Base-by-base conservation (phyloP, 352 stramenopile species). In the Hyaloperonospora arabidopsidis region DNA sequence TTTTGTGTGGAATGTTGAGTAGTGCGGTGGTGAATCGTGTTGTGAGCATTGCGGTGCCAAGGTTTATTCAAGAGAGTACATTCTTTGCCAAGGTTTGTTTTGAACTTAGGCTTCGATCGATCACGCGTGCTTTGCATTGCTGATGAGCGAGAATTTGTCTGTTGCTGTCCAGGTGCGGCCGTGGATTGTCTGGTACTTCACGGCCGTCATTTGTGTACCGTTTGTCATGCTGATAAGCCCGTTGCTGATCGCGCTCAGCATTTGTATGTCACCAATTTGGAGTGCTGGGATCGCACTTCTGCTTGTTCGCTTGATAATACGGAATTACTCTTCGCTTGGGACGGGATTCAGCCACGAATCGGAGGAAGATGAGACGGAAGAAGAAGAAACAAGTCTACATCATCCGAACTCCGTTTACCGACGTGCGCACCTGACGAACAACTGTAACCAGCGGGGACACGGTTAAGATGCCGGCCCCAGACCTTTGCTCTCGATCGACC, bases 191-290 rank as follows among this genome's bases (percentile, higher is more conserved):
- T 87, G 70, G 78, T 80, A 86, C 66, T 65, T 83, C 28, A 87
- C 80, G 15, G 65, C 73, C 13, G 57, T 83, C 36, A 54, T 91
- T 19, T 86, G 72, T 63, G 70, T 89, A 45, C 81, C 81, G n/a
- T 78, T 89, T 36, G 72, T 75, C 32, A 67, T 89, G 63, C 52
- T 89, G 10, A 52, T 86, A 52, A 88, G 81, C 50, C 81, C 81
- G 14, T 84, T 91, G 69, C 35, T 86, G 34, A 91, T 91, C 47
- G 79, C 81, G 23, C 61, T 89, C 47, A 74, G 60, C 44, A 86
- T 91, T 50, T 89, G 68, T 59, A 88, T 77, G 34, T 88, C 81
- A 34, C 81, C 81, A 10, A 79, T 91, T 50, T 91, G 81, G 81
- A 58, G 84, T 45, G 67, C 76, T 28, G 79, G 67, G 2, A 57